Base-by-base conservation (phyloP, 139 green algal species). In the Marvania coccoides region DNA sequence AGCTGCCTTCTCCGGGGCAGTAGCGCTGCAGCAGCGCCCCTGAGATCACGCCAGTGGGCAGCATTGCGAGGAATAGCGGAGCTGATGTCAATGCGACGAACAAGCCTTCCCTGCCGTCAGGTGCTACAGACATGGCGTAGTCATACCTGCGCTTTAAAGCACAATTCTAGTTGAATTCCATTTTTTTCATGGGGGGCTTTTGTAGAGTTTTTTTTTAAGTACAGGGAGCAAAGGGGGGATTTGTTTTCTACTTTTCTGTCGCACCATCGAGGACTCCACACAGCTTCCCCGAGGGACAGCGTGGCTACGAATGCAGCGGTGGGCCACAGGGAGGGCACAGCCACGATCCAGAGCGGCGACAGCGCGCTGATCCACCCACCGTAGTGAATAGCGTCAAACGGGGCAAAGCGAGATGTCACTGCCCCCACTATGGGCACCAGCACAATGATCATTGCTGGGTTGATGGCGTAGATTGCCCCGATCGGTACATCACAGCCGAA, bases 381-480 rank as follows among this genome's bases (percentile, higher is more conserved):
- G n/a, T n/a, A n/a, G n/a, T n/a, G n/a, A n/a, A n/a, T n/a, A n/a
- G n/a, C n/a, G n/a, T n/a, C n/a, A n/a, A n/a, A n/a, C n/a, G n/a
- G n/a, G n/a, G n/a, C n/a, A n/a, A n/a, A n/a, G n/a, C n/a, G n/a
- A n/a, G n/a, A n/a, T n/a, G n/a, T n/a, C n/a, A n/a, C n/a, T n/a
- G n/a, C n/a, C n/a, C n/a, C n/a, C n/a, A n/a, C n/a, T n/a, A n/a
- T n/a, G n/a, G n/a, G n/a, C n/a, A n/a, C n/a, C n/a, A n/a, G n/a
- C n/a, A n/a, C n/a, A n/a, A 79, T 64, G 23, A 84, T 78, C 37
- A 84, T 73, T 42, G 47, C 46, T 10, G 80, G 80, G 31, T 87
- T 87, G 67, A 87, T 87, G 37, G 40, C 48, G 60, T 87, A 87
- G 24, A 87, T 72, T 15, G 57, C 37, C 28, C 81, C 81, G 10